A percentile compares a stretch with the other conserved stretches of the same genome.
Evolutionary conservation across 768 basidiomycete species (phyloP).

Genomic region (Hypholoma sublateritium): DNA sequence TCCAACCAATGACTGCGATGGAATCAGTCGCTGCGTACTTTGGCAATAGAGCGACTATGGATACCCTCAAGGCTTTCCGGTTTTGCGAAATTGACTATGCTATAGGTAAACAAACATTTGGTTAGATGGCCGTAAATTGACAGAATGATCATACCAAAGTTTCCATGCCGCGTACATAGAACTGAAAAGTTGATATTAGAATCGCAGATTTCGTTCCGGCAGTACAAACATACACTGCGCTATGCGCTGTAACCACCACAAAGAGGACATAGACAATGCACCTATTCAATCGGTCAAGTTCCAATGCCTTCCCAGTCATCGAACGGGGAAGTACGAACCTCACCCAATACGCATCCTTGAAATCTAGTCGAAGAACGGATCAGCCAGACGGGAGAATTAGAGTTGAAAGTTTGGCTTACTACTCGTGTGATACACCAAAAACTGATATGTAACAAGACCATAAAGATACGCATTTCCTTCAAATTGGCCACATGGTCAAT

Average conservation of each 20-base stretch:
- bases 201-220: background rate
- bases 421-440: slow-evolving; percentile 34
- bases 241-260: slow-evolving; percentile 35
- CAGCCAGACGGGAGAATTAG: background rate
- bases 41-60: slow-evolving; percentile 13
- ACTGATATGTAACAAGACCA: slow-evolving; percentile 42
- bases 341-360: slow-evolving; percentile 37
- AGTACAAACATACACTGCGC: slow-evolving; percentile 28
- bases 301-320: background rate
- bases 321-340: slow-evolving; percentile 21
- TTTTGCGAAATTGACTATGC: slow-evolving; percentile 40
- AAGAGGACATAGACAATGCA: slow-evolving; percentile 34
- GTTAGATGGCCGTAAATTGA: background rate
- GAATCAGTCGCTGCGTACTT: background rate
- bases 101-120: slow-evolving; percentile 11
- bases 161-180: slow-evolving; percentile 34
- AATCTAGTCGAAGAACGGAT: slow-evolving; percentile 19
- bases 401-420: slow-evolving; percentile 19
- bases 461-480: slow-evolving; percentile 36
- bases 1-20: slow-evolving; percentile 41
- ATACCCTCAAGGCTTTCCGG: slow-evolving; percentile 32
- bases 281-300: slow-evolving; percentile 16
- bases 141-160: slow-evolving; percentile 20
- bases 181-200: slow-evolving; percentile 15
- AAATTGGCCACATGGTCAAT: background rate